phyloP scores from a whole-genome alignment of 2,329 filamentous ascomycete species.

The Cordyceps javanica region DNA sequence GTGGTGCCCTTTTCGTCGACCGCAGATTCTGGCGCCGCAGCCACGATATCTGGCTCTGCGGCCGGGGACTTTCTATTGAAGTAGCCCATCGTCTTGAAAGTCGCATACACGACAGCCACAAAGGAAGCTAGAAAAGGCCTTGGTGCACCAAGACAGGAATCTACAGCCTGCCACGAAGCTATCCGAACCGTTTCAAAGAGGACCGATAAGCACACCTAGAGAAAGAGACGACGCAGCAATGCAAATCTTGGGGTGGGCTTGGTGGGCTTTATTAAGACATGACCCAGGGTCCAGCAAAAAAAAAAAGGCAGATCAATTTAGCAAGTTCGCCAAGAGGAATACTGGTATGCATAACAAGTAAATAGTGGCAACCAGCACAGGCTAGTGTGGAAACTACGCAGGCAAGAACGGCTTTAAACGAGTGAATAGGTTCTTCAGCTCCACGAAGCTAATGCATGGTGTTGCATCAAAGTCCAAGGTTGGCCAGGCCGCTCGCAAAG shows the following conservation, averaged over 20 bases:
- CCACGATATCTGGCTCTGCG: constrained; percentile 19
- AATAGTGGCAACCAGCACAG: not conserved
- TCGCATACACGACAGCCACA: not conserved
- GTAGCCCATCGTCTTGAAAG: not conserved
- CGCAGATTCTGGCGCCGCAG: not conserved
- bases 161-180: not conserved
- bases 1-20: constrained; percentile 11
- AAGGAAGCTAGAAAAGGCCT: not conserved
- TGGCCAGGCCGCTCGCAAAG: no score
- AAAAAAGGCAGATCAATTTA: not conserved
- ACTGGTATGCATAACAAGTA: not conserved
- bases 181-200: not conserved
- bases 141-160: not conserved
- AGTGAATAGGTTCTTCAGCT: constrained; percentile 17
- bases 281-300: not conserved
- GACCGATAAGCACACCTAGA: not conserved
- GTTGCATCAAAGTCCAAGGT: not conserved
- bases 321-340: not conserved
- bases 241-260: not conserved
- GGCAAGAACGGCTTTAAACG: not conserved
- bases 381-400: not conserved
- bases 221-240: not conserved
- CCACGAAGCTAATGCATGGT: constrained; percentile 15
- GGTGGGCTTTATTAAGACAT: not conserved
- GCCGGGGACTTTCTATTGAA: not conserved